Base-by-base conservation (phyloP, 2,329 filamentous ascomycete species). In the Diplodia intermedia region DNA sequence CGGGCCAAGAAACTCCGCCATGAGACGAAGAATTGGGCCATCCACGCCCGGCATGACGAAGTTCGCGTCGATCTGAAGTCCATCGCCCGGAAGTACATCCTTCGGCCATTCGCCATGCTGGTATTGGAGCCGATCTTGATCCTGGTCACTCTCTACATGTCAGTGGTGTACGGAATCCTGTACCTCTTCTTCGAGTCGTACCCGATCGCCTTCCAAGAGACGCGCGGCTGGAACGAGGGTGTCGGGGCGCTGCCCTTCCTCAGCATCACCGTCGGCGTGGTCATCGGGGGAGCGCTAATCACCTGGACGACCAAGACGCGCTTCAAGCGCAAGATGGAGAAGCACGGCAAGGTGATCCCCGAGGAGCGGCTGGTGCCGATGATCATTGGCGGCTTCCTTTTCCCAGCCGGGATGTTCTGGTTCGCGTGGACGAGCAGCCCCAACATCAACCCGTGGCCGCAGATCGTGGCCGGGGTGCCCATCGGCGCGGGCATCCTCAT, bases 361-460 rank as follows among this genome's bases (percentile, higher is more conserved):
- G 83, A 86, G 71, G 80, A 81, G 40, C 78, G 83, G 1, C 76
- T 86, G 1, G 77, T 80, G 4, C 81, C 82, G 0, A 80, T 83
- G 70, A 86, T 89, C 71, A 71, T 84, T 11, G 87, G 86, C 2
- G 86, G 84, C 3, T 80, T 83, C 5, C 69, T 86, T 15, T 77
- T 85, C 3, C 80, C 82, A 1, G 75, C 79, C 9, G 82, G 83
- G 0, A 74, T 86, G 29, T 85, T 86, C 70, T 84, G 82, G 83
- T 86, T 86, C 69, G 82, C 80, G 0, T 86, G 83, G 84, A 85
- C 85, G 0, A 82, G 79, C 1, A 77, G 82, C 57, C 77, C 75
- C 9, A 79, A 78, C 68, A 82, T 81, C 55, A 75, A 73, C 2
- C 82, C 79, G 78, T 78, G 80, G 12, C 76, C 77, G 1, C 81